Percentiles rank a stretch among this genome's conserved stretches.
Conservation (phyloP, 2,329 filamentous ascomycete genomes). For the Fusarium sp. region DNA sequence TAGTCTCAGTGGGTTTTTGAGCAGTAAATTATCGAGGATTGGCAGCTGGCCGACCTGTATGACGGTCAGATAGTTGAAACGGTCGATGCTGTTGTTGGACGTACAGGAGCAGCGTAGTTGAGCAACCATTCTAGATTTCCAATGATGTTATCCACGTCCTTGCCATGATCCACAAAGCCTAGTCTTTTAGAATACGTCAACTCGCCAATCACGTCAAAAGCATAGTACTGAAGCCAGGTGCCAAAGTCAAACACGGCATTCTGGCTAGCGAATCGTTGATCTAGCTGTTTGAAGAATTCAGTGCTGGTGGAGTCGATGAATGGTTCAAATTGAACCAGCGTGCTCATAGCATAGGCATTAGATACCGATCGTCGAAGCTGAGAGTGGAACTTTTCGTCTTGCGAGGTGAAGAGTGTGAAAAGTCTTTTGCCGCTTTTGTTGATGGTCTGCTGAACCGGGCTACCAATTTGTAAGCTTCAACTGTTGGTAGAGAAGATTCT, state of each 20-base stretch:
- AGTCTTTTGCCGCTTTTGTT: neutral
- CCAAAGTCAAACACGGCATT: constrained; percentile 11
- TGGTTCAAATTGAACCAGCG: constrained; percentile 1
- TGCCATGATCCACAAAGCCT: constrained; percentile 25
- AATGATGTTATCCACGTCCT: constrained; percentile 30
- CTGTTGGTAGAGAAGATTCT: rapidly evolving
- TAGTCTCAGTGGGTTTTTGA: constrained; percentile 8
- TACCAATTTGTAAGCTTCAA: neutral
- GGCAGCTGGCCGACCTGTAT: constrained; percentile 12
- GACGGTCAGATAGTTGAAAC: neutral
- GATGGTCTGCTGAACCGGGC: constrained; percentile 2
- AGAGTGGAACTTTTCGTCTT: constrained; percentile 7
- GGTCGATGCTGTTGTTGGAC: rapidly evolving
- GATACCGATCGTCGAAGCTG: neutral
- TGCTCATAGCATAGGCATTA: constrained; percentile 10
- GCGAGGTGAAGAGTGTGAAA: constrained; percentile 5
- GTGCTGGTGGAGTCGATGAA: neutral
- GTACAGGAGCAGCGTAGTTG: constrained; percentile 26
- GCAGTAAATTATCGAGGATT: neutral
- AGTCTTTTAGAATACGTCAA: constrained; percentile 25
- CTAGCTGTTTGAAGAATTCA: neutral
- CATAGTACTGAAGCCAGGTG: constrained; percentile 34
- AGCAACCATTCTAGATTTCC: constrained; percentile 27
- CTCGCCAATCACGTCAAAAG: constrained; percentile 33
- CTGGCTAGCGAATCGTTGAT: neutral